Evolutionary conservation across 1,139 yeast genomes (phyloP), one percentile per base, ranked within the genome.

Genomic region (Sugiyamaella pinicola): DNA sequence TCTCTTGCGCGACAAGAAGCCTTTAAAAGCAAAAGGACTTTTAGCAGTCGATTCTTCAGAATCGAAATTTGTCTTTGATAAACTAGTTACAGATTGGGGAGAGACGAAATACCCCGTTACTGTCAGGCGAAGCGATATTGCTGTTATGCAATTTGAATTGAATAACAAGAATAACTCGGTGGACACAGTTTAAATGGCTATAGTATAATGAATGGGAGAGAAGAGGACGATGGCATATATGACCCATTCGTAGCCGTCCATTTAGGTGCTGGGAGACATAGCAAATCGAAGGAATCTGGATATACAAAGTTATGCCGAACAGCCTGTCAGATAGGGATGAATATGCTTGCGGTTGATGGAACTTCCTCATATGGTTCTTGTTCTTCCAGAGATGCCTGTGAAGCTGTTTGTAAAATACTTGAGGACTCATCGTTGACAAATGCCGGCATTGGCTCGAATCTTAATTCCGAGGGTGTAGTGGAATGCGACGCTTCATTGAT

Each of bases 361-460:
- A 40, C 43, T 1, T 58, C 62, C 9, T 24, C 28, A 3, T 29
- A n/a, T n/a, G n/a, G n/a, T n/a, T n/a, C n/a, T n/a, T n/a, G n/a
- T n/a, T n/a, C 48, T 29, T 49, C 64, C 10, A 51, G 55, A 12
- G 54, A 56, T 12, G 66, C 58, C 1, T 69, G 64, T 4, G 61
- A 60, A 2, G 59, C 50, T 9, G 66, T 64, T 0, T 63, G 69
- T 45, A 62, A 63, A 31, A 47, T 72, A 3, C 63, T 83, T 13
- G 87, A 82, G 59, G 65, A 65, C 26, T 72, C 78, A 2, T 62
- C 69, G 7, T 61, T 76, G 51, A 80, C 85, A 12, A 82, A 82
- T 61, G 79, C 85, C 2, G 87, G 86, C 0, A 67, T 62, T 49
- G 86, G 86, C 1, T 77, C 85, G 1, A 78, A 81, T 15, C 66